Base-by-base conservation (phyloP, 345 rosid species). In the Rhodomyrtus tomentosa region DNA sequence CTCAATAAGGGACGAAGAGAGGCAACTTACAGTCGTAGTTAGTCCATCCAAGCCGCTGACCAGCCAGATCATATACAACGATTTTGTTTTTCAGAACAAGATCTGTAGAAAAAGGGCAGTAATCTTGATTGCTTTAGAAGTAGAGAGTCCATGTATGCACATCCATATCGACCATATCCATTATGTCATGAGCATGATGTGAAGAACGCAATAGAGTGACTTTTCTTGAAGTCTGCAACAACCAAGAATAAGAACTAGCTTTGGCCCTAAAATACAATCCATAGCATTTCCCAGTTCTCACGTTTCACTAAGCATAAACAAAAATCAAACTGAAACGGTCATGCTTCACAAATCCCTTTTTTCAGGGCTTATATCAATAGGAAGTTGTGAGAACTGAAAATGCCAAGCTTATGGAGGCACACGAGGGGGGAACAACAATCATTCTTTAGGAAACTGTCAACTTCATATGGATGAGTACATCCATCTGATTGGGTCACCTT, bases 31-130 rank as follows among this genome's bases (percentile, higher is more conserved):
- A 96, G 90, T 96, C 95, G 32, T 95, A 96, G 86, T 91, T 93
- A 40, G 98, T 82, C 98, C 99, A 96, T 87, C 99, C 99, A 21
- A 96, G 87, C 86, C 94, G 93, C 88, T 94, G 98, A 86, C 93
- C 94, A 8, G 86, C 98, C 81, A 96, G 86, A 87, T 96, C 98
- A 56, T 96, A 96, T 59, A 96, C 96, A 84, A 96, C 74, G 21
- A 96, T 93, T 85, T 96, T 96, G 93, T 96, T 95, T 87, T 93
- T 96, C 29, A 96, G 90, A 87, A 95, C 92, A 84, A 96, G 91
- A 90, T 96, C 99, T 96, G 93, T 87, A 82, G 87, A 84, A 55
- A 85, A 73, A 53, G 58, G 49, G 18, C 49, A 84, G 84, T 51
- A 7, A 84, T 51, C 32, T 50, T 48, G 83, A 21, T 32, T 62